Evolutionary conservation across 352 stramenopile species (phyloP), one percentile per base, ranked within the genome.

Genomic region (Phytophthora quininea): DNA sequence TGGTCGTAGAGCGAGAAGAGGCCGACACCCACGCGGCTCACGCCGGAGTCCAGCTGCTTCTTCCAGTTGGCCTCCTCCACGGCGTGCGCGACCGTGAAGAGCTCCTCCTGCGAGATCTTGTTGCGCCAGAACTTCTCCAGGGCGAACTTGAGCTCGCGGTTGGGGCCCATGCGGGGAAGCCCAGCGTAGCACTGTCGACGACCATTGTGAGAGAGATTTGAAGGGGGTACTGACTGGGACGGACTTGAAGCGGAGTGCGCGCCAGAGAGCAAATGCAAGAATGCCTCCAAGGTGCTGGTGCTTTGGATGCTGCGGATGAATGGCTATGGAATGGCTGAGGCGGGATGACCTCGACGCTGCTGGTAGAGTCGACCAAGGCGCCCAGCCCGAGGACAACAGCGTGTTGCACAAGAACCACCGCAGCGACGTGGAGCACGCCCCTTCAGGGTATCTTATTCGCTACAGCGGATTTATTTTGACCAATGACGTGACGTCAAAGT

Each of bases 141-240:
- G 4, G 90, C 90, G 68, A 97, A 97, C 86, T 98, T 98, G 62
- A 98, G 88, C 79, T 98, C 93, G 14, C 93, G 88, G 76, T 97
- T 97, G 29, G 89, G 90, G 27, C 93, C 93, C 85, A 98, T 98
- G 57, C 92, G 89, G 42, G 89, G 76, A 97, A 98, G 15, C 93
- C 93, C 47, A 98, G 82, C 46, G 90, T 96, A 58, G 81, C 84
- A 54, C 77, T 89, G 63, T 92, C 83, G 19, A 94, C 77, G 40
- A 77, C 47, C 59, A 86, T 63, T 54, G 79, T 70, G 38, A 66
- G 62, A 67, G 83, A 79, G 54, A 64, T 67, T 67, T 5, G 9
- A 7, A 5, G 40, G 33, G 24, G 10, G 30, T 46, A 70, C 60
- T 63, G 9, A 61, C 55, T 64, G 57, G 54, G 51, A 54, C 31